Percentiles rank a stretch among this genome's conserved stretches.
These are phyloP conservation scores for Penicillium sp. DNA, from an alignment of 2,329 filamentous ascomycete species.

Conservation along the genomic window DNA sequence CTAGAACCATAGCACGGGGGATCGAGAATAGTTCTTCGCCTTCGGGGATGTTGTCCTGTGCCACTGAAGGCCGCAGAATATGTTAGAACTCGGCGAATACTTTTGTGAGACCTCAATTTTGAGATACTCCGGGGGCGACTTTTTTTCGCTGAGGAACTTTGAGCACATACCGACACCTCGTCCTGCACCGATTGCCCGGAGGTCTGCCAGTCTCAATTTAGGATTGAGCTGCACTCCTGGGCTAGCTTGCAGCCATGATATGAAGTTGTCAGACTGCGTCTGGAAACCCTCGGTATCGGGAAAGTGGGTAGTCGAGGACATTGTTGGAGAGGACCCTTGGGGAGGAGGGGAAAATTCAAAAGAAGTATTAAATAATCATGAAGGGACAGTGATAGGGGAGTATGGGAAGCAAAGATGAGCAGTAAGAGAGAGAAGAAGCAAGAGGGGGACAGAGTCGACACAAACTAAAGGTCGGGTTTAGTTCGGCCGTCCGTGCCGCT, in stretches of 20 bases:
- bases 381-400: slow-evolving; percentile 9
- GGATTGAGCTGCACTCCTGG: slow-evolving; percentile 57
- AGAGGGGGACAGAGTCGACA: slow-evolving; percentile 19
- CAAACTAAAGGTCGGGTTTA: slow-evolving; percentile 17
- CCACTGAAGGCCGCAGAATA: slow-evolving; percentile 57
- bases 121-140: slow-evolving; percentile 12
- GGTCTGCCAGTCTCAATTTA: slow-evolving; percentile 61
- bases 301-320: slow-evolving; percentile 41
- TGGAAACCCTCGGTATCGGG: slow-evolving; percentile 43
- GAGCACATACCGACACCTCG: slow-evolving; percentile 62
- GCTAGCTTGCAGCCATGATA: slow-evolving; percentile 57
- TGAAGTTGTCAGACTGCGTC: slow-evolving; percentile 53
- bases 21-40: slow-evolving; percentile 81
- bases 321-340: slow-evolving; percentile 18
- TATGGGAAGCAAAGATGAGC: slow-evolving; percentile 8
- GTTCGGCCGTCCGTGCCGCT: slow-evolving; percentile 14
- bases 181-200: slow-evolving; percentile 58
- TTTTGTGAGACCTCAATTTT: slow-evolving; percentile 15
- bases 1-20: slow-evolving; percentile 71
- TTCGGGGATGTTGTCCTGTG: slow-evolving; percentile 67
- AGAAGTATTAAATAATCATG: not conserved
- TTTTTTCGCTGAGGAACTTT: slow-evolving; percentile 22
- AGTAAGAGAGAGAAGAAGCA: slow-evolving; percentile 5
- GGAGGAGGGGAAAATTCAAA: slow-evolving; percentile 16
- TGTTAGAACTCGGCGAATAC: slow-evolving; percentile 23